A percentile compares a stretch with the other conserved stretches of the same genome.
Evolutionary conservation across 2,329 filamentous ascomycete species (phyloP).

Genomic region (Pyrenophora teres): DNA sequence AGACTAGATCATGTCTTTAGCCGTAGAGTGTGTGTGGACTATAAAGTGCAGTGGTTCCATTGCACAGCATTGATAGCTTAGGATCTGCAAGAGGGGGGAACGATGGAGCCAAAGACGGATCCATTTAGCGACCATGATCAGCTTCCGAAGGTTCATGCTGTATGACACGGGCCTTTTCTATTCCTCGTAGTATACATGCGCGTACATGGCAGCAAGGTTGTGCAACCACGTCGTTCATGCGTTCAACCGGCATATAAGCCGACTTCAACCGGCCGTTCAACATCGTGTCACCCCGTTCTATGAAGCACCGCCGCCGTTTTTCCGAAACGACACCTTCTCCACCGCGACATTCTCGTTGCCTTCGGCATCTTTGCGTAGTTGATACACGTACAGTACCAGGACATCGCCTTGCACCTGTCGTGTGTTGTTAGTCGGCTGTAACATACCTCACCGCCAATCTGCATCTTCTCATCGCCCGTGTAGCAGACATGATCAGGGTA

Average conservation of each 20-base stretch:
- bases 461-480: background rate
- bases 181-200: conserved; percentile 9
- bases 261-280: conserved; percentile 8
- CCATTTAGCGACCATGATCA: too few species aligned
- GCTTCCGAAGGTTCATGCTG: conserved; percentile 3
- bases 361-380: conserved; percentile 58
- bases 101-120: background rate
- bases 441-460: background rate
- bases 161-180: conserved; percentile 2
- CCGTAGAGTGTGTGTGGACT: conserved; percentile 21
- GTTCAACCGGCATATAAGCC: conserved; percentile 5
- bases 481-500: background rate
- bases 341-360: conserved; percentile 60
- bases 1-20: conserved; percentile 26
- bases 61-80: background rate
- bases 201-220: background rate
- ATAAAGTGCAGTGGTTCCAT: conserved; percentile 4
- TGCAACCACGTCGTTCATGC: background rate
- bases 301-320: conserved; percentile 51
- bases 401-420: conserved; percentile 90
- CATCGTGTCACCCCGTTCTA: conserved; percentile 24
- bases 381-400: conserved; percentile 91
- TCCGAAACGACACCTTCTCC: conserved; percentile 62
- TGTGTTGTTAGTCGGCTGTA: conserved; percentile 22
- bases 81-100: too few species aligned